Conservation (phyloP, 169 alveolate genomes). For the Plasmodium fragile region DNA sequence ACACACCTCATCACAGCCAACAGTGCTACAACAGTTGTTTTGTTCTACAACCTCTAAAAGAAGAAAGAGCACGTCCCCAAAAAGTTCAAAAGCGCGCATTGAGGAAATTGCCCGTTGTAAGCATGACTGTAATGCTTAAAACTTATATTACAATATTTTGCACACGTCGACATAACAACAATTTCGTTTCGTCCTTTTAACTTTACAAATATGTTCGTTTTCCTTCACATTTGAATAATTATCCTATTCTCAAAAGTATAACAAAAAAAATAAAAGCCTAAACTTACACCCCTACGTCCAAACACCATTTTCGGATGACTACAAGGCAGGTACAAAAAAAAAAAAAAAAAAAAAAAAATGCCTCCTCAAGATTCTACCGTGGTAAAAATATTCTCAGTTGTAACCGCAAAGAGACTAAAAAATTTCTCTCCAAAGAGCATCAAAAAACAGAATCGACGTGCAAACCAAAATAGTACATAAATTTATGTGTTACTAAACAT, state of each 20-base stretch:
- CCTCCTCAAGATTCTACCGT: neutral
- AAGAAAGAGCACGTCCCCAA: neutral
- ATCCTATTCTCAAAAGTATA: neutral
- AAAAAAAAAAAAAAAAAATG: neutral
- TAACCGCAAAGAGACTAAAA: neutral
- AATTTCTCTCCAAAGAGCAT: neutral
- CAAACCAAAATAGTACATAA: neutral
- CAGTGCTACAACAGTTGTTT: neutral
- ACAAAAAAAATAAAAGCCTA: neutral
- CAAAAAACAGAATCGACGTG: neutral
- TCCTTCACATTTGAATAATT: neutral
- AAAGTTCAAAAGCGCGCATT: neutral
- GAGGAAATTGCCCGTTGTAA: neutral
- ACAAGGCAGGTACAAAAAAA: neutral
- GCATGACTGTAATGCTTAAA: neutral
- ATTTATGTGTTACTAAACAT: neutral
- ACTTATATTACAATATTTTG: neutral
- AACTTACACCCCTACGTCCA: neutral
- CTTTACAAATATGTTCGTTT: neutral
- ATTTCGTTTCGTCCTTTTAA: neutral
- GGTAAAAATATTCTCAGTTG: neutral
- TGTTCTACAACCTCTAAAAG: neutral
- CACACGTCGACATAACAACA: neutral
- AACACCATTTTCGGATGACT: neutral
- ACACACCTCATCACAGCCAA: neutral